These are phyloP conservation scores for Rhodotorula sp. DNA, from an alignment of 1,284 basidiomycete genomes.

Conservation along the genomic window DNA sequence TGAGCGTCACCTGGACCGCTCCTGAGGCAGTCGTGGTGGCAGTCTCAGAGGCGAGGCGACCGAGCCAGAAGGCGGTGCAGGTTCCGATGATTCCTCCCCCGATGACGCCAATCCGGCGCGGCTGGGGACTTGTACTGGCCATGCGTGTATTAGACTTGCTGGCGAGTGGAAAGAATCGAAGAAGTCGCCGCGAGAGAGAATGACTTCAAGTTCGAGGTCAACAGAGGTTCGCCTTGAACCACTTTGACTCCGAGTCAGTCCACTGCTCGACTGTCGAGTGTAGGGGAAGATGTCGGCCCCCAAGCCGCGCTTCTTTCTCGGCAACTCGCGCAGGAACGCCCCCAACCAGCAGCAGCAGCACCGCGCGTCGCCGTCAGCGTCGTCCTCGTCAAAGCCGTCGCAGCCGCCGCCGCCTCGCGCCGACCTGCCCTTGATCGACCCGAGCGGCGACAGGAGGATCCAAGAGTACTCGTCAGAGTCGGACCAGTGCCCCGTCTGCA, in stretches of 20 bases:
- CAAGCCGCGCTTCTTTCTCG: constrained; percentile 37
- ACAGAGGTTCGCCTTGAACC: background rate
- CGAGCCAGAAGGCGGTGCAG: constrained; percentile 75
- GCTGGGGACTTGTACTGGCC: no score
- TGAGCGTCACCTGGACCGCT: constrained; percentile 53
- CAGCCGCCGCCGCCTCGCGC: constrained; percentile 16
- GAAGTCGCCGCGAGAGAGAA: no score
- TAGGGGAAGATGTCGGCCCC: constrained; percentile 1
- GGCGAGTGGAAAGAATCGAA: no score
- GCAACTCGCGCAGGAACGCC: constrained; percentile 10
- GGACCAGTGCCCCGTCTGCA: constrained; percentile 96
- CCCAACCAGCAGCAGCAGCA: background rate
- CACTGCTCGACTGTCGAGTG: no score
- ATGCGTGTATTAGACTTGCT: no score
- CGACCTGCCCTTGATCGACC: constrained; percentile 7
- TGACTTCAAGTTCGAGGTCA: no score
- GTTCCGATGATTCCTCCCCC: constrained; percentile 74
- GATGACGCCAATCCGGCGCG: constrained; percentile 45
- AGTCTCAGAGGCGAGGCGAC: background rate
- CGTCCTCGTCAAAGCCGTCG: background rate
- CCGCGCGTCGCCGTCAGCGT: background rate
- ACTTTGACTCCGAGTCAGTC: background rate
- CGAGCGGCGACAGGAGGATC: constrained; percentile 23
- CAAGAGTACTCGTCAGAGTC: constrained; percentile 51
- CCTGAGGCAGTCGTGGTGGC: constrained; percentile 25